Base-by-base conservation (phyloP, 495 filamentous ascomycete species). In the Cudoniella acicularis region DNA sequence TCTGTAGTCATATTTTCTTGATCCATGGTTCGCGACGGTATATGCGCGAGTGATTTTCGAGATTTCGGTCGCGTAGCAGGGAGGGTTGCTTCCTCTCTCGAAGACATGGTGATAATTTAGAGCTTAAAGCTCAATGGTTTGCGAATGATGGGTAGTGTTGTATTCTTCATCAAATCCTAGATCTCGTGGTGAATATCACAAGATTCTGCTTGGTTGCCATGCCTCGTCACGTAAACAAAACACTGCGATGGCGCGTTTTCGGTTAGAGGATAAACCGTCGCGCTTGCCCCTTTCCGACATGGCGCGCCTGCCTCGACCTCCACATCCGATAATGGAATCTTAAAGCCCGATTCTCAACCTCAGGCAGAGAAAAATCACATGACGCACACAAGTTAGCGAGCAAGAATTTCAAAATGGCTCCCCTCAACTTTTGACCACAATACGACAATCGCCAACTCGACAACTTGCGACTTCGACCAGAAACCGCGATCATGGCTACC, bases 401-500 rank as follows among this genome's bases (percentile, higher is more conserved):
- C 8, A 46, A n/a, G n/a, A 46, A 9, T n/a, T 3, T 46, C 6
- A 46, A n/a, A 16, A 9, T n/a, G 43, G 16, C 36, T 41, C 36
- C 18, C 6, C 18, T 21, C 43, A 46, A 46, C 3, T 17, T 47
- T n/a, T 47, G 8, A n/a, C 8, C 16, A 9, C 8, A 6, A 47
- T 21, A 47, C 43, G 43, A 55, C 13, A 18, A 41, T 20, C 41
- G 43, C 49, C 48, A 24, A 24, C 23, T 45, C 53, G 50, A 60
- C 26, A 24, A 60, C 23, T 53, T 43, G 55, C 69, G 61, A 65
- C 62, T 64, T 67, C 63, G 59, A 66, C 67, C 26, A 67, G 43
- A 57, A 67, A 79, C 83, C 87, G 84, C 82, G 87, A 88, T 78
- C 79, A 96, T 96, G 92, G 92, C 92, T 73, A 96, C 92, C 82